These are phyloP conservation scores for Claviceps fusiformis DNA, from an alignment of 2,329 filamentous ascomycete genomes.

Conservation along the genomic window DNA sequence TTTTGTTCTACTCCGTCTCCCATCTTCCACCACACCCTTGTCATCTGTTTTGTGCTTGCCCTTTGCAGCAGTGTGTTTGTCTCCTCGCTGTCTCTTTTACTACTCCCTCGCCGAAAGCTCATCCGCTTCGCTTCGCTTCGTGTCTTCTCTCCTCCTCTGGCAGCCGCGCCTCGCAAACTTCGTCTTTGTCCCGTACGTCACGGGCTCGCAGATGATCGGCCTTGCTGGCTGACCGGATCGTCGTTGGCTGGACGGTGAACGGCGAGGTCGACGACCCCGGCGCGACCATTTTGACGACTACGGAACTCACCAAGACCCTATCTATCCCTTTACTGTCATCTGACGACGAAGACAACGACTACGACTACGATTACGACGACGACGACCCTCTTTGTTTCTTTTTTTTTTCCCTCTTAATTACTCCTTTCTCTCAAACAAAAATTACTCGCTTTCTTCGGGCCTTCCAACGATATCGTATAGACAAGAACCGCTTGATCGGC, in stretches of 20 bases:
- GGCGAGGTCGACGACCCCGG: neutral
- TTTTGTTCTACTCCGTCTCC: neutral
- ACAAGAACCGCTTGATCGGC: neutral
- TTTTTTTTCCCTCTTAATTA: neutral
- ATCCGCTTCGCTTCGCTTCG: neutral
- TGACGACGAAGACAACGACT: neutral
- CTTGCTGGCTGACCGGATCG: constrained; percentile 3
- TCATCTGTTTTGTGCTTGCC: neutral
- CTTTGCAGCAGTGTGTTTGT: neutral
- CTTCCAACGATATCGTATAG: neutral
- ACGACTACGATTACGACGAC: neutral
- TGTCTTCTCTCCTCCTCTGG: too few relatives aligned
- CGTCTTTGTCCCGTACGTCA: neutral
- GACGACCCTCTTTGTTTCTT: neutral
- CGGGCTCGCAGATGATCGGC: constrained; percentile 5
- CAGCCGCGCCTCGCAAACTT: neutral
- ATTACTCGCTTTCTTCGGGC: neutral
- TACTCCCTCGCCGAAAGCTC: neutral
- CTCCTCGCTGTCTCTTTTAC: neutral
- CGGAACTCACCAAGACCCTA: neutral
- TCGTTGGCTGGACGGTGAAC: constrained; percentile 5
- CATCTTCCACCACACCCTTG: neutral
- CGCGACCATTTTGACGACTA: neutral
- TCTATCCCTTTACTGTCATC: neutral
- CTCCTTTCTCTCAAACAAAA: neutral